Evolutionary conservation across 1,284 basidiomycete genomes (phyloP), one percentile per base, ranked within the genome.

Genomic region (Anthracocystis panici-leucophaei): DNA sequence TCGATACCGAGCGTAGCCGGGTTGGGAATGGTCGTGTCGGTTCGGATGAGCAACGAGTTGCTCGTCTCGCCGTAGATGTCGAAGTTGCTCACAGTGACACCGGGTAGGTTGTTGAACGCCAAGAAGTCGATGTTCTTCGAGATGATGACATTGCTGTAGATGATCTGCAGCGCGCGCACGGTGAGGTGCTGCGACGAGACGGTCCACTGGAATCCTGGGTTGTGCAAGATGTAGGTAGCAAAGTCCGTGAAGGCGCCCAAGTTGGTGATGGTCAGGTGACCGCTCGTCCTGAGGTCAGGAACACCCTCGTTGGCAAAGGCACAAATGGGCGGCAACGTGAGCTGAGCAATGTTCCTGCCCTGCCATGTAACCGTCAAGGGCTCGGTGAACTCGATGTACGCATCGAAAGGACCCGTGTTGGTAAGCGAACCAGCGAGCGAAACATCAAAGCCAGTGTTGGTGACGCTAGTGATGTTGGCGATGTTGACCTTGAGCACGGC

Each of bases 41-140:
- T 91, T 66, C 89, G 89, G 62, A 93, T 90, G 64, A 89, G 89
- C 69, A 93, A 91, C 41, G 91, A 90, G 66, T 91, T 91, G 46
- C 88, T 88, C 48, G 89, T 88, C 81, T 91, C 89, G 76, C 91
- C 89, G 18, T 71, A 70, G 55, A 77, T 58, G 63, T 86, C 79
- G 25, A 93, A 92, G 85, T 91, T 90, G 75, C 87, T 89, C 79
- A 92, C 91, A 1, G 89, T 90, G 42, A 86, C 82, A 29, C 83
- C 84, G 16, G 90, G 90, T 23, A 92, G 85, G 55, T 87, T 87
- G 72, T 92, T 90, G 86, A 93, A 93, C 4, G 91, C 92, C 81
- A 89, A 90, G 86, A 93, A 89, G 10, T 89, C 86, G 56, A 93
- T 85, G 8, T 87, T 87, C 86, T 93, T 92, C 52, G 87, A 88